Base-by-base conservation (phyloP, 1,284 basidiomycete species). In the Hypsizygus ulmarius region DNA sequence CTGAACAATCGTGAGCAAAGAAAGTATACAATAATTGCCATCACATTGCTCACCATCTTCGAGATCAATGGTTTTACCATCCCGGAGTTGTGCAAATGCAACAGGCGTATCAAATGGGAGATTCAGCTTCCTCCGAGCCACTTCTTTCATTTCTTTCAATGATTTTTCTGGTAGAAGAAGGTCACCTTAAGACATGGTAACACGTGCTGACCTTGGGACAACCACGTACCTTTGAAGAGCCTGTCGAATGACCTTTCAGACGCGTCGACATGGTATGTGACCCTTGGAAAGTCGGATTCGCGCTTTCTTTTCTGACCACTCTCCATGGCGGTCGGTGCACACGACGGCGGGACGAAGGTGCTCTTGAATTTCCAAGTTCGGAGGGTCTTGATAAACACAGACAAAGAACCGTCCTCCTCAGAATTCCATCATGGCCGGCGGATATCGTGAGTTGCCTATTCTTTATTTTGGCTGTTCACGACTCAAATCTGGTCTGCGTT, bases 41-140 rank as follows among this genome's bases (percentile, higher is more conserved):
- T 25, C 7, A 3, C 21, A 25, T 3, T 25, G 59, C 74, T 52
- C 57, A 87, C 87, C 84, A 59, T 90, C 87, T 42, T 87, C 86
- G 19, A 90, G 70, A 60, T 85, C 83, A 38, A 89, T 75, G 12
- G 63, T 59, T 50, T 65, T 67, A 5, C 72, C 76, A n/a, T 72
- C 71, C 28, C 81, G 73, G 36, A 84, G 55, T 56, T 86, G 84
- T 18, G 72, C 69, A 11, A 90, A 74, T 1, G 66, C 59, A 9
- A 90, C 62, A 1, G 62, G 53, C 9, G 68, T 59, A 32, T 69
- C 65, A 0, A 61, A 51, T 15, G 67, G 53, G 0, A 89, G 64
- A 2, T 71, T 70, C 12, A 90, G 69, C 63, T 89, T 90, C 54
- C 68, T 75, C 41, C 77, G 69, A 18, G 87, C 78, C 3, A 78